Evolutionary conservation across 306 rosid species (phyloP).

Genomic region (Senna tora): DNA sequence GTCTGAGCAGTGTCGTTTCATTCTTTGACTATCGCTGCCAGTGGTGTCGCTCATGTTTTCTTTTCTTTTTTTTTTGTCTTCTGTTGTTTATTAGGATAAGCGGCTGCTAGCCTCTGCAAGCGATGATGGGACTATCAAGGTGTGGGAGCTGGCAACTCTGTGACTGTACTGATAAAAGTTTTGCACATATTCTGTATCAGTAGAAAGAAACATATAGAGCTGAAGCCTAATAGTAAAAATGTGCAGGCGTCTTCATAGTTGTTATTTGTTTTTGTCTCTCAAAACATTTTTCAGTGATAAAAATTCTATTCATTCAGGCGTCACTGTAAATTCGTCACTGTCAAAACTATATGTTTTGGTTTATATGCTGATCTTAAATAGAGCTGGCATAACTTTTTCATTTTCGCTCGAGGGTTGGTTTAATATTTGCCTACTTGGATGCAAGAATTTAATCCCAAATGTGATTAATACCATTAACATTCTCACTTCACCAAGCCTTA

Average conservation of each 20-base stretch:
- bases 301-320: not conserved
- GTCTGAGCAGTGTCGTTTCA: constrained; percentile 28
- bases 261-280: constrained; percentile 20
- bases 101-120: constrained; percentile 81
- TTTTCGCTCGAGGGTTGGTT: not conserved
- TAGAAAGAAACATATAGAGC: constrained; percentile 27
- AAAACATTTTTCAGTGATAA: constrained; percentile 15
- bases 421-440: not conserved
- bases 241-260: constrained; percentile 37
- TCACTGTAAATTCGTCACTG: constrained; percentile 20
- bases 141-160: constrained; percentile 79
- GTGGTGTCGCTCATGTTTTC: not conserved
- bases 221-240: constrained; percentile 42
- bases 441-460: constrained; percentile 1
- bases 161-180: constrained; percentile 38
- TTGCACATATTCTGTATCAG: constrained; percentile 40
- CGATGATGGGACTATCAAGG: constrained; percentile 83
- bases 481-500: not conserved
- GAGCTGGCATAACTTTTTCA: not conserved
- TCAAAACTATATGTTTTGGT: not conserved
- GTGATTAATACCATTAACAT: not conserved
- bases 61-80: not conserved
- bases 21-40: constrained; percentile 24
- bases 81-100: constrained; percentile 59
- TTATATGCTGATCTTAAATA: not conserved